Evolutionary conservation across 495 filamentous ascomycete species (phyloP).

Genomic region (Geoglossum glabrum): DNA sequence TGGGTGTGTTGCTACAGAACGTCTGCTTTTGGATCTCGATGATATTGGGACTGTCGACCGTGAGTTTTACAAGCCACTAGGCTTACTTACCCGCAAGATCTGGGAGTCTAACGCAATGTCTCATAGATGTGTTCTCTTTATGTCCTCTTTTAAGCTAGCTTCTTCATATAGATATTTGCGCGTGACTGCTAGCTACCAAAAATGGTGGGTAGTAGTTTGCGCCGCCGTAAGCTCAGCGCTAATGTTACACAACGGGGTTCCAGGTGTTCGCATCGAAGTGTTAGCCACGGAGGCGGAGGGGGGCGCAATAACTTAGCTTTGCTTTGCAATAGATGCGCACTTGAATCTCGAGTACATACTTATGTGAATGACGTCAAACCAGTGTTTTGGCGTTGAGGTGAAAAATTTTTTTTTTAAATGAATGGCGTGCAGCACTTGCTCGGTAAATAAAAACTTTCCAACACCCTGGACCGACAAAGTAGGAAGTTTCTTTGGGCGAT

Average conservation of each 20-base stretch:
- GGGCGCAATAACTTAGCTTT: not conserved
- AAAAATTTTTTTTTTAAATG: no score
- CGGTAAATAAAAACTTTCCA: not conserved
- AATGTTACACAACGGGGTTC: not conserved
- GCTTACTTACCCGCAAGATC: not conserved
- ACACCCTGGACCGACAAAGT: not conserved
- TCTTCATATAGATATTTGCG: not conserved
- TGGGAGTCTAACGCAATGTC: not conserved
- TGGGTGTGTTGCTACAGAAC: constrained; percentile 29
- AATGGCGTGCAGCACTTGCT: not conserved
- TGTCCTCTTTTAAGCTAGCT: not conserved
- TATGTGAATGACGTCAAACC: not conserved
- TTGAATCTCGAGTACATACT: no score
- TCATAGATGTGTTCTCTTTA: not conserved
- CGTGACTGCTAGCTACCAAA: not conserved
- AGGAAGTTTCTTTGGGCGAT: not conserved
- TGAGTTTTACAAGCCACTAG: constrained; percentile 23
- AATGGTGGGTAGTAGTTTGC: not conserved
- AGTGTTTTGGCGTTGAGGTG: not conserved
- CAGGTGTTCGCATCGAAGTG: not conserved
- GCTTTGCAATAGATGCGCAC: not conserved
- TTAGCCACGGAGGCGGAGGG: not conserved
- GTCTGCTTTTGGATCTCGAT: constrained; percentile 88
- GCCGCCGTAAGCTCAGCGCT: not conserved
- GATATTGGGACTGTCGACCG: constrained; percentile 75